phyloP scores from a whole-genome alignment of 257 asterid genomes.

The Ajuga chamaepitys region DNA sequence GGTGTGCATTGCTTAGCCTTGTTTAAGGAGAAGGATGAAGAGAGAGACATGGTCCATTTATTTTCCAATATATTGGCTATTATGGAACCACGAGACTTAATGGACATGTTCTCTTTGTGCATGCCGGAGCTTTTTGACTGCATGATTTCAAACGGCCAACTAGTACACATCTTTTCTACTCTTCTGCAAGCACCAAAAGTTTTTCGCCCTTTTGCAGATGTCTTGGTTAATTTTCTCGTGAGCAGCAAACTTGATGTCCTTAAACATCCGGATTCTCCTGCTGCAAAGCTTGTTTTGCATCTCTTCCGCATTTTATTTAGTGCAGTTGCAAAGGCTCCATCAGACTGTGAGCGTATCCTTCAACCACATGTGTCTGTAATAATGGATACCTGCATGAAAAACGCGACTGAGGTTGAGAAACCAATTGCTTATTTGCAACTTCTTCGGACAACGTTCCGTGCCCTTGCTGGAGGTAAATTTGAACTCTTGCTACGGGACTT shows the following conservation, averaged over 20 bases:
- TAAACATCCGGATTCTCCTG: constrained; percentile 97
- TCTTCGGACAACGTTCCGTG: constrained; percentile 94
- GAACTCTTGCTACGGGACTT: constrained; percentile 87
- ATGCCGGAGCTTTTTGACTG: constrained; percentile 97
- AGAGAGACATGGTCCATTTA: constrained; percentile 87
- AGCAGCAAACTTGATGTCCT: constrained; percentile 93
- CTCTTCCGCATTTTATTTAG: constrained; percentile 84
- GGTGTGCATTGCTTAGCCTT: constrained; percentile 97
- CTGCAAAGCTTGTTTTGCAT: constrained; percentile 97
- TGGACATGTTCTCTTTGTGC: constrained; percentile 99
- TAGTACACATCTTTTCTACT: constrained; percentile 85
- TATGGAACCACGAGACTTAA: constrained; percentile 96
- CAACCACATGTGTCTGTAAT: constrained; percentile 93
- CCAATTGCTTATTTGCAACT: constrained; percentile 94
- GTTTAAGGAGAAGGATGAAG: constrained; percentile 97
- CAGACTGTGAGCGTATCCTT: constrained; percentile 94
- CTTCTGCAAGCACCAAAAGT: constrained; percentile 94
- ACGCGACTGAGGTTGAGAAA: constrained; percentile 80
- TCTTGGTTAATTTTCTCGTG: constrained; percentile 90
- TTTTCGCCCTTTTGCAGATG: constrained; percentile 96
- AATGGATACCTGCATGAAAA: constrained; percentile 97
- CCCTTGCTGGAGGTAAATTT: constrained; percentile 96
- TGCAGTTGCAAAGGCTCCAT: constrained; percentile 92
- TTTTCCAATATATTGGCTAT: constrained; percentile 93
- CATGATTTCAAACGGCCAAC: constrained; percentile 95